Conservation (phyloP, 805 yeast genomes). For the Suhomyces faveliae region DNA sequence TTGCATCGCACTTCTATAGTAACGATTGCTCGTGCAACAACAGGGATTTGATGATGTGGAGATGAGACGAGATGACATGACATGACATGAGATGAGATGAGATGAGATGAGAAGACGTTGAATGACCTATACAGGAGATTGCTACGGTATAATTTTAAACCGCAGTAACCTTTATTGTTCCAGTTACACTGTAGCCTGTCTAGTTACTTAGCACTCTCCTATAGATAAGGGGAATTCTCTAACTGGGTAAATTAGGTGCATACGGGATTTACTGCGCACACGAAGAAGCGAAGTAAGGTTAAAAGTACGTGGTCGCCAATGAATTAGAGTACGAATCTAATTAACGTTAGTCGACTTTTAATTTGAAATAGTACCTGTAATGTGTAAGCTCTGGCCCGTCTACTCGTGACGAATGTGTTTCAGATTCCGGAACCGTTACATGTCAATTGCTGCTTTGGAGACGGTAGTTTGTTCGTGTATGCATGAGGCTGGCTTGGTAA, state of each 20-base stretch:
- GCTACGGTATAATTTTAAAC: too few relatives aligned
- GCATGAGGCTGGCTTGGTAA: neutral
- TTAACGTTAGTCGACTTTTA: too few relatives aligned
- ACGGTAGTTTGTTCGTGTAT: neutral
- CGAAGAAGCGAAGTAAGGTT: neutral
- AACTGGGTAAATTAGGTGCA: neutral
- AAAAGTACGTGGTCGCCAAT: too few relatives aligned
- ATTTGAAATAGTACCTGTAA: too few relatives aligned
- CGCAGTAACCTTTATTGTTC: neutral
- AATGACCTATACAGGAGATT: too few relatives aligned
- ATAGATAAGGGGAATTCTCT: neutral
- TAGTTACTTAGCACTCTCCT: neutral
- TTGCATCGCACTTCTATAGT: neutral
- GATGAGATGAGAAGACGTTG: too few relatives aligned
- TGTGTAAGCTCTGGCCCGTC: too few relatives aligned
- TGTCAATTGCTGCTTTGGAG: neutral
- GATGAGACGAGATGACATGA: neutral
- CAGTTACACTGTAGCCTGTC: neutral
- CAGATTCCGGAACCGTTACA: neutral
- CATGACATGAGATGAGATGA: neutral
- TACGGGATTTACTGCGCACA: neutral
- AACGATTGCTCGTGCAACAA: neutral
- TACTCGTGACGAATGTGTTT: neutral
- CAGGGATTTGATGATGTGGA: neutral
- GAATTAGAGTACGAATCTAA: too few relatives aligned